phyloP scores from a whole-genome alignment of 805 yeast species.

The Hanseniaspora mollemarum region DNA sequence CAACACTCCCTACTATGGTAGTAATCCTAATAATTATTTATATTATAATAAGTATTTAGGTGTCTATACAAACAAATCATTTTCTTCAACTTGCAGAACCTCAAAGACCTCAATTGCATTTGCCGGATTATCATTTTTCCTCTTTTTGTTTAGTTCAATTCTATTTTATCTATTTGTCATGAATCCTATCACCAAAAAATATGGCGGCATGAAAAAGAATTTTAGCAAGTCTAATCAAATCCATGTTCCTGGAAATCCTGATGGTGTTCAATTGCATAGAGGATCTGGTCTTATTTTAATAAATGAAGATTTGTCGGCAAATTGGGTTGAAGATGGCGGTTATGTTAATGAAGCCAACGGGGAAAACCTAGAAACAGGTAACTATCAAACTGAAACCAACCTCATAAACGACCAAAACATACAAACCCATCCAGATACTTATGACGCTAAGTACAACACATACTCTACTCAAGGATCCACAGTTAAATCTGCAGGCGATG shows the following conservation, averaged over 20 bases:
- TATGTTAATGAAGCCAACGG: neutral
- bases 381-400: too few species aligned
- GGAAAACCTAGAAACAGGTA: neutral
- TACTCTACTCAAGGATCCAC: conserved; percentile 8
- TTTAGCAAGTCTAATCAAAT: conserved; percentile 21
- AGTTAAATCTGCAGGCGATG: conserved; percentile 8
- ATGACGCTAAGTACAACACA: conserved; percentile 10
- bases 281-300: conserved; percentile 22
- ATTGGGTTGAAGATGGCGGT: neutral
- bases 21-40: conserved; percentile 17
- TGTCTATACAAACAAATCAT: conserved; percentile 17
- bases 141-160: conserved; percentile 24
- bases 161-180: conserved; percentile 27
- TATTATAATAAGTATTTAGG: conserved; percentile 20
- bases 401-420: too few species aligned
- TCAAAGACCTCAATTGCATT: conserved; percentile 30
- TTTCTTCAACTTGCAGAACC: conserved; percentile 24
- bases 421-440: neutral
- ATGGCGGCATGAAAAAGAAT: conserved; percentile 21
- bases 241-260: conserved; percentile 2
- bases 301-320: conserved; percentile 15
- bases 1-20: conserved; percentile 19
- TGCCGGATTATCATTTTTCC: conserved; percentile 25
- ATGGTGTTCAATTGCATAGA: conserved; percentile 21
- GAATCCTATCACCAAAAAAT: conserved; percentile 21